phyloP scores from a whole-genome alignment of 1,284 basidiomycete species.

The Thecaphora frezii region DNA sequence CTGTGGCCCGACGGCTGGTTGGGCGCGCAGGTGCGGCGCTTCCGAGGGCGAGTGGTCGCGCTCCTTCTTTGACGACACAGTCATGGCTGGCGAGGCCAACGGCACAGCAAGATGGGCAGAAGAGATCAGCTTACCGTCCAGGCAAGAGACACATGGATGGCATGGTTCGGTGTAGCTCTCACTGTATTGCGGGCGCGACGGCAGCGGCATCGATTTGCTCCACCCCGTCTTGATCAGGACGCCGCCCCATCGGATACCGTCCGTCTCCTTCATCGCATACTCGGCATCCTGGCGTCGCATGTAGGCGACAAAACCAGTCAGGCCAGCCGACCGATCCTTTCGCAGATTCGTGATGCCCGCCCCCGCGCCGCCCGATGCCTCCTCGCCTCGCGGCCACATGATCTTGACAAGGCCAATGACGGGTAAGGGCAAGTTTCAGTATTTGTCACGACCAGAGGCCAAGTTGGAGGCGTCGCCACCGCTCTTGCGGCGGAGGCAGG shows the following conservation, averaged over 20 bases:
- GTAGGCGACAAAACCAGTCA: conserved; percentile 92
- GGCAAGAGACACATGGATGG: no score
- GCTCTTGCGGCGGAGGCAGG: no score
- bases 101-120: no score
- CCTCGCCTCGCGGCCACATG: conserved; percentile 46
- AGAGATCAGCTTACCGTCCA: no score
- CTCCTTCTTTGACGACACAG: no score
- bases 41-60: no score
- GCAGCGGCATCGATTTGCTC: conserved; percentile 90
- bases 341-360: conserved; percentile 73
- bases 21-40: neutral
- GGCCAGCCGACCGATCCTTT: conserved; percentile 69
- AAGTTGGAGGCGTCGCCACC: no score
- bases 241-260: conserved; percentile 90
- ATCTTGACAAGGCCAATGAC: conserved; percentile 20
- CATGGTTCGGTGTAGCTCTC: neutral
- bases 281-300: conserved; percentile 92
- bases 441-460: no score
- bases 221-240: conserved; percentile 81
- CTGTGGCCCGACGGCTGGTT: neutral
- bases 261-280: conserved; percentile 77
- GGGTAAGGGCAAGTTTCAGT: no score
- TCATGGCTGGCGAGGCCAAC: no score
- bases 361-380: conserved; percentile 60
- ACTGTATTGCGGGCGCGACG: conserved; percentile 58